Conservation (phyloP, 768 basidiomycete genomes). For the Holtermanniella nyarrowii region DNA sequence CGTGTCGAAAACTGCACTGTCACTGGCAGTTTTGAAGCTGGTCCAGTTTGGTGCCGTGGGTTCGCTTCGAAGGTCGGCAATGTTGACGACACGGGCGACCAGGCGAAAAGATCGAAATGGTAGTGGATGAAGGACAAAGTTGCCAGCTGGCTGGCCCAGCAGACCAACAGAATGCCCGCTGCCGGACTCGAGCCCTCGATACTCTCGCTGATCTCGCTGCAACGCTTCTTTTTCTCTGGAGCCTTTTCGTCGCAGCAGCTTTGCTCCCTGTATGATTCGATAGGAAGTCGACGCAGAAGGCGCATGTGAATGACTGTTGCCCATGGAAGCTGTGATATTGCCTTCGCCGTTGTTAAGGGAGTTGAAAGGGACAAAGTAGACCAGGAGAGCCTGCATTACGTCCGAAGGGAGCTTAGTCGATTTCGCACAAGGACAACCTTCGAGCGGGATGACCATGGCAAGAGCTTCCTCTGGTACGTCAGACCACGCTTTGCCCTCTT, state of each 20-base stretch:
- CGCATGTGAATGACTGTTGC: no score
- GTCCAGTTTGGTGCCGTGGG: slow-evolving; percentile 1
- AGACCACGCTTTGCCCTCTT: slow-evolving; percentile 35
- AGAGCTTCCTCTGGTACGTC: slow-evolving; percentile 37
- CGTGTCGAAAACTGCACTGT: neutral
- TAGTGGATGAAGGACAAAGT: slow-evolving; percentile 15
- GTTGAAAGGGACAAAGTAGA: slow-evolving; percentile 63
- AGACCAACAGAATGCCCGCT: slow-evolving; percentile 2
- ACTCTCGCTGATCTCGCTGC: slow-evolving; percentile 13
- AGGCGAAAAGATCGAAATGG: slow-evolving; percentile 58
- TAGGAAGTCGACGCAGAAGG: neutral
- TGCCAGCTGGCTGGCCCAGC: slow-evolving; percentile 12
- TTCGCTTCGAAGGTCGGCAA: slow-evolving; percentile 53
- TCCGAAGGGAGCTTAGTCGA: neutral
- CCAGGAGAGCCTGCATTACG: slow-evolving; percentile 49
- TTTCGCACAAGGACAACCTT: neutral
- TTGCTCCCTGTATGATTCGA: neutral
- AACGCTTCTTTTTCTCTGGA: slow-evolving; percentile 10
- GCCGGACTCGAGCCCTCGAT: neutral
- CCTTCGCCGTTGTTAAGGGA: slow-evolving; percentile 2
- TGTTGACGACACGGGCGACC: slow-evolving; percentile 61
- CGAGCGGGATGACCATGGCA: slow-evolving; percentile 38
- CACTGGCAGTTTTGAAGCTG: slow-evolving; percentile 3
- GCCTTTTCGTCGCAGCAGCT: neutral
- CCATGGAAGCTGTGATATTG: neutral